Percentiles rank a stretch among this genome's conserved stretches.
Conservation (phyloP, 805 yeast species). For the Wickerhamiella cacticola region DNA sequence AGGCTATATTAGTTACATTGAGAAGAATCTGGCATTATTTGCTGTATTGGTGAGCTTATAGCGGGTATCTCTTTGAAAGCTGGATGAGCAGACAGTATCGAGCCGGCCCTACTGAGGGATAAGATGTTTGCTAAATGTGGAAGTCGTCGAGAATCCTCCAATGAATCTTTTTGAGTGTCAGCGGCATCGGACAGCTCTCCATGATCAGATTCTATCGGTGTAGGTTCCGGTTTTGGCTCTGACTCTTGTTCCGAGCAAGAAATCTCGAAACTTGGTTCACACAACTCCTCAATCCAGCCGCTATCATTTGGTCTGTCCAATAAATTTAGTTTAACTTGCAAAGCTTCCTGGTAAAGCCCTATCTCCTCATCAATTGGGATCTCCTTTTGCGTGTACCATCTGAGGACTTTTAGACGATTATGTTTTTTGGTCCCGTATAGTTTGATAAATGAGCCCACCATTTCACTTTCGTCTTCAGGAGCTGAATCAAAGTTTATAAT, state of each 20-base stretch:
- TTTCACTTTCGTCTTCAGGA: background rate
- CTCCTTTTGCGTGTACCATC: background rate
- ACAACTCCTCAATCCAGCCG: too few relatives aligned
- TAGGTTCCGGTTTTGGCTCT: too few relatives aligned
- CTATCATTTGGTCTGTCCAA: too few relatives aligned
- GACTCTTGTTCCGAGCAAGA: too few relatives aligned
- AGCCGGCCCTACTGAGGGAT: background rate
- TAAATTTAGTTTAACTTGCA: background rate
- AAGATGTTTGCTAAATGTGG: background rate
- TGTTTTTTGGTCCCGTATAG: background rate
- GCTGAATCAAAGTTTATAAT: background rate
- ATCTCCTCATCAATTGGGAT: constrained; percentile 1
- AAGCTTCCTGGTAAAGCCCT: background rate
- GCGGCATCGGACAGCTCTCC: too few relatives aligned
- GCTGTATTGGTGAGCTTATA: background rate
- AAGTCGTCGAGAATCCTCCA: too few relatives aligned
- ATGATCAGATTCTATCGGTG: too few relatives aligned
- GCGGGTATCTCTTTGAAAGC: background rate
- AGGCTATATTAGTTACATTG: too few relatives aligned
- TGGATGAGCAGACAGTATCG: background rate
- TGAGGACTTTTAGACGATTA: background rate
- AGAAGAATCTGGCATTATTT: too few relatives aligned
- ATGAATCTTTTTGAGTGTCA: too few relatives aligned
- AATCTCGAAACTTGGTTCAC: too few relatives aligned
- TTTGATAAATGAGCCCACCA: constrained; percentile 1